Base-by-base conservation (phyloP, 495 filamentous ascomycete species). In the Hyaloscypha variabilis region DNA sequence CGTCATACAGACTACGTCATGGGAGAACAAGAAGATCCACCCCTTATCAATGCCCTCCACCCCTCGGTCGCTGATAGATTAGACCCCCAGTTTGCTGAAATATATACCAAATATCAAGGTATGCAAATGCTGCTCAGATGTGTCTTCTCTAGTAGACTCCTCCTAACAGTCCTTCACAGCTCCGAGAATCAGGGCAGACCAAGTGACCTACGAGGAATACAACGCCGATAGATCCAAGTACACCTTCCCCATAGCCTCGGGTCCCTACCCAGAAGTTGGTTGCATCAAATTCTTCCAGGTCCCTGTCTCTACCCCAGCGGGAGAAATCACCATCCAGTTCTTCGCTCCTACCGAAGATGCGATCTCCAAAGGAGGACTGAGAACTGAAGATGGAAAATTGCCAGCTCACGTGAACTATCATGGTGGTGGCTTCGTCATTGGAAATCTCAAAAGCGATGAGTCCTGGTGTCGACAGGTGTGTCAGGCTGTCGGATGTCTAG, bases 401-500 rank as follows among this genome's bases (percentile, higher is more conserved):
- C 86, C 87, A 0, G 81, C 83, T 8, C 78, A 87, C 1, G 80
- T 90, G 54, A 87, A 89, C 54, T 88, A 86, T 70, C 79, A 91
- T 63, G 88, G 88, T 11, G 88, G 88, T 13, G 88, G 88, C 2
- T 91, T 90, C 66, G 88, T 87, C 0, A 77, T 91, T 25, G 88
- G 88, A 1, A 78, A 72, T 14, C 71, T 87, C 1, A 82, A 81
- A 14, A 86, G 88, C 62, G 88, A 91, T 68, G 77, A 78, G 52
- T 80, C 83, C 34, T 89, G 88, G 80, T 81, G 83, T 13, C 73
- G 76, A 29, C 77, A 78, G 36, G 74, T 88, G 1, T 71, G 85
- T n/a, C 70, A 75, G 31, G 73, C 82, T 17, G 77, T 82, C 23
- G 77, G 77, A 11, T 87, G 85, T 34, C 59, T 81, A 26, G 80